Evolutionary conservation across 2,329 filamentous ascomycete genomes (phyloP), one percentile per base, ranked within the genome.

Genomic region (Trichoderma sp.): DNA sequence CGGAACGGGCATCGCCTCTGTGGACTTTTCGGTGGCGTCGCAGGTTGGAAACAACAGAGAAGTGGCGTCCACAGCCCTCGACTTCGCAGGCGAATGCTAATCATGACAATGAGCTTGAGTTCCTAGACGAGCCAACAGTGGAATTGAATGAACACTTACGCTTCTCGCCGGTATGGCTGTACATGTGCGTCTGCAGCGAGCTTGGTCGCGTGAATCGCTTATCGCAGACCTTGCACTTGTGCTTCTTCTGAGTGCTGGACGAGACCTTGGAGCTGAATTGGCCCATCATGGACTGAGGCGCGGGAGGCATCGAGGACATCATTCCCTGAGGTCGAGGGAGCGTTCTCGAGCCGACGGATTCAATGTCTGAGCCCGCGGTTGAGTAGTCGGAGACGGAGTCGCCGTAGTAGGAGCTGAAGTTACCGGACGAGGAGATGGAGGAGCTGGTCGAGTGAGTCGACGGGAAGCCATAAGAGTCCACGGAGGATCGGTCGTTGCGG

Each of bases 141-240:
- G 19, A n/a, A 5, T 14, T 7, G 30, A 9, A 9, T 5, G 10
- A 45, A 9, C 50, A 88, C 93, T 84, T 87, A 97, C 93, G 94
- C 82, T 98, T 98, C 78, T 98, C 94, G 75, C 94, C 94, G 64
- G 94, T 98, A 75, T 98, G 94, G 78, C 93, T 97, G 80, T 97
- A 97, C 91, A 97, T 97, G 76, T 98, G 94, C 39, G 94, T 98
- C 76, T 97, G 94, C 45, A 98, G 79, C 15, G 94, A 97, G 75
- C 93, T 97, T 1, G 94, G 94, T 63, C 94, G 87, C 2, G 94
- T 97, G 77, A 98, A 98, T 50, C 94, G 88, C 85, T 98, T 97
- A 79, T 97, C 94, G 82, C 94, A 98, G 67, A 98, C 91, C 81
- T 97, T 97, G 86, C 94, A 98, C 83, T 97, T 97, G 82, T 98